These are phyloP conservation scores for Laburnicola sp. DNA, from an alignment of 2,329 filamentous ascomycete genomes.

Conservation along the genomic window DNA sequence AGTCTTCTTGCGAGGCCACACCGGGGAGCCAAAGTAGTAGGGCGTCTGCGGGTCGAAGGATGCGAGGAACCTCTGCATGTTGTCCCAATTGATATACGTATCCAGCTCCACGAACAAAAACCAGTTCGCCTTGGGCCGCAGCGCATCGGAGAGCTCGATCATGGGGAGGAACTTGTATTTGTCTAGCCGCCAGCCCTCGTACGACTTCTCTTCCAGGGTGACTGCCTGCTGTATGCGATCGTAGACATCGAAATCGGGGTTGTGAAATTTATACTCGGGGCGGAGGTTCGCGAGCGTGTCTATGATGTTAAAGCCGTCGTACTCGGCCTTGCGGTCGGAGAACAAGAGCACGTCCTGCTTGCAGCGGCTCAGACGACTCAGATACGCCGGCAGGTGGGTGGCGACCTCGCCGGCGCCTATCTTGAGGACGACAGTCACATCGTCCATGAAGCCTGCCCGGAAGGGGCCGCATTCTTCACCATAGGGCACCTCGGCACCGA, in stretches of 20 bases:
- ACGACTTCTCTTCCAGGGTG: constrained; percentile 49
- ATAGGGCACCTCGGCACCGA: constrained; percentile 26
- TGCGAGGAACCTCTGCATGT: constrained; percentile 46
- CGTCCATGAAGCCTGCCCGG: constrained; percentile 39
- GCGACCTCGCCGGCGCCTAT: constrained; percentile 61
- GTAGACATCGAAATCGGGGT: constrained; percentile 58
- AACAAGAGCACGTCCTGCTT: constrained; percentile 60
- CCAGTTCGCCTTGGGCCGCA: constrained; percentile 39
- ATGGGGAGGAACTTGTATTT: constrained; percentile 64
- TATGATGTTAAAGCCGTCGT: constrained; percentile 54
- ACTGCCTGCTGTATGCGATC: constrained; percentile 48
- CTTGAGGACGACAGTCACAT: constrained; percentile 60
- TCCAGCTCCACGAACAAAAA: constrained; percentile 46
- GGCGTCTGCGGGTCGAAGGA: constrained; percentile 42
- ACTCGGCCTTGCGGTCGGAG: constrained; percentile 60
- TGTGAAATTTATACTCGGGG: constrained; percentile 44
- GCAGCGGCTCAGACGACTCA: constrained; percentile 59
- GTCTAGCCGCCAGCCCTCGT: constrained; percentile 58
- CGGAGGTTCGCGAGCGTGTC: constrained; percentile 51
- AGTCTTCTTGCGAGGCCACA: constrained; percentile 39
- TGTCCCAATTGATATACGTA: constrained; percentile 45
- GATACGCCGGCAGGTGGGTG: constrained; percentile 60
- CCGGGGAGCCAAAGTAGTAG: constrained; percentile 48
- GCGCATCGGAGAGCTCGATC: constrained; percentile 53
- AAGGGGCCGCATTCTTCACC: constrained; percentile 41